Percentiles rank a stretch among this genome's conserved stretches.
Conservation (phyloP, 1,284 basidiomycete species). For the Ceratobasidium sp. region DNA sequence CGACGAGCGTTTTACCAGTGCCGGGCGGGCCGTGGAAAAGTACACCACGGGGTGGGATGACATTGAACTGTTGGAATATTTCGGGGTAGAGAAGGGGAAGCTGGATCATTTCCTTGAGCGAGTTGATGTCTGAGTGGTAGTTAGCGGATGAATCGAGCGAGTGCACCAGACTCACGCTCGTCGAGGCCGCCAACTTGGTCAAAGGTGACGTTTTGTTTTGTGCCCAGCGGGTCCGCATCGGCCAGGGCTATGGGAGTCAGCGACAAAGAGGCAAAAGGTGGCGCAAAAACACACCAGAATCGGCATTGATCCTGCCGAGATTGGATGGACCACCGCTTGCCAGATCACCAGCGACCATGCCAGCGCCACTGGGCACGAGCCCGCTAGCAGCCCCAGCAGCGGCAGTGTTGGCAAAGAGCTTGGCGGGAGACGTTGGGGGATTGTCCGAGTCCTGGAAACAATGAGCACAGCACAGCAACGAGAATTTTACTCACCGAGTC, state of each 20-base stretch:
- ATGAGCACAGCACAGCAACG: constrained; percentile 16
- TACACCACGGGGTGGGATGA: constrained; percentile 96
- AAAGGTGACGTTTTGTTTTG: constrained; percentile 93
- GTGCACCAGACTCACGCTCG: constrained; percentile 66
- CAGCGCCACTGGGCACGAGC: constrained; percentile 62
- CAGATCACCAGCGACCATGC: constrained; percentile 65
- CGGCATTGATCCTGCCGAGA: constrained; percentile 80
- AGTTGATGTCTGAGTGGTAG: constrained; percentile 78
- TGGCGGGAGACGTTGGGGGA: constrained; percentile 67
- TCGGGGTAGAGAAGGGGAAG: constrained; percentile 96
- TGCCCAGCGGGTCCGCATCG: constrained; percentile 94
- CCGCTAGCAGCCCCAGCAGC: constrained; percentile 51
- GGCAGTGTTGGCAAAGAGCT: constrained; percentile 59
- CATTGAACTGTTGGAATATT: constrained; percentile 92
- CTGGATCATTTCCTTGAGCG: constrained; percentile 98
- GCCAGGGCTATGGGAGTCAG: constrained; percentile 67
- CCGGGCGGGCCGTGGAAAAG: constrained; percentile 97
- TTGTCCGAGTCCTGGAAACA: constrained; percentile 69
- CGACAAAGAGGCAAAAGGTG: background rate
- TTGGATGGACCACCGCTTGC: constrained; percentile 76
- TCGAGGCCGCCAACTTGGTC: constrained; percentile 98
- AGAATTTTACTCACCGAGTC: constrained; percentile 63
- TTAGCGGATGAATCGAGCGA: constrained; percentile 20
- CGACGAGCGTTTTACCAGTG: constrained; percentile 92
- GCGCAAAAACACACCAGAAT: constrained; percentile 55